These are phyloP conservation scores for Podaxis pistillaris DNA, from an alignment of 768 basidiomycete genomes.

Conservation along the genomic window DNA sequence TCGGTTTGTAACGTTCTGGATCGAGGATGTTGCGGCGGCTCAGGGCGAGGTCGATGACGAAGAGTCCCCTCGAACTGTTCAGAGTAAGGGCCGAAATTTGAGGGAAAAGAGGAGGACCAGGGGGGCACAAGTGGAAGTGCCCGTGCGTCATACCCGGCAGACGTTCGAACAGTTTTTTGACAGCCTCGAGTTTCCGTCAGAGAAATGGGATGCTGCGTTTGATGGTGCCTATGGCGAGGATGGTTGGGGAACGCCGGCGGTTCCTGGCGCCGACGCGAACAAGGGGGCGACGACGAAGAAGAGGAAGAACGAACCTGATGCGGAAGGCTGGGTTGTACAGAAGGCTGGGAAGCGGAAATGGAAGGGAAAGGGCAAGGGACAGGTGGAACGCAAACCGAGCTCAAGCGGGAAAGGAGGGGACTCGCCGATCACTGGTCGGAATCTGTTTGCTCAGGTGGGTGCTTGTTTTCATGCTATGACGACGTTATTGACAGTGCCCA, in stretches of 20 bases:
- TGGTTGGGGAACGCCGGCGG: not conserved
- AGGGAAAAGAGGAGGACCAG: not conserved
- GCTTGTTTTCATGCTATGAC: not conserved
- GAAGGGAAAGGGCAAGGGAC: not conserved
- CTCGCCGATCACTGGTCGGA: not conserved
- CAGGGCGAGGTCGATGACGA: not conserved
- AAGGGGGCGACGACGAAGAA: not conserved
- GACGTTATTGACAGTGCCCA: not conserved
- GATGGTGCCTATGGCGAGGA: not conserved
- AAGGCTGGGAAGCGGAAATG: not conserved
- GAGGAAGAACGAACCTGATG: conserved; percentile 1
- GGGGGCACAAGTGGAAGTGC: not conserved
- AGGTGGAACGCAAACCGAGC: not conserved
- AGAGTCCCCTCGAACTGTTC: not conserved
- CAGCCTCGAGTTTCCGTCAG: not conserved
- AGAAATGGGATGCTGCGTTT: not conserved
- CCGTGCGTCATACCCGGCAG: not conserved
- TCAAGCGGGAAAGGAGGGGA: not conserved
- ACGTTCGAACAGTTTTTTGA: conserved; percentile 12
- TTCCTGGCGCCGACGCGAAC: not conserved
- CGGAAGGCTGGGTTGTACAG: conserved; percentile 4
- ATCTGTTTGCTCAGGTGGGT: conserved; percentile 9
- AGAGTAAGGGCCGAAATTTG: not conserved
- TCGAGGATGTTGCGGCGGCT: conserved; percentile 5
- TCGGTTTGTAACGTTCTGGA: conserved; percentile 9